Evolutionary conservation across 495 filamentous ascomycete species (phyloP), one percentile per base, ranked within the genome.

Genomic region (Bacidia gigantensis): DNA sequence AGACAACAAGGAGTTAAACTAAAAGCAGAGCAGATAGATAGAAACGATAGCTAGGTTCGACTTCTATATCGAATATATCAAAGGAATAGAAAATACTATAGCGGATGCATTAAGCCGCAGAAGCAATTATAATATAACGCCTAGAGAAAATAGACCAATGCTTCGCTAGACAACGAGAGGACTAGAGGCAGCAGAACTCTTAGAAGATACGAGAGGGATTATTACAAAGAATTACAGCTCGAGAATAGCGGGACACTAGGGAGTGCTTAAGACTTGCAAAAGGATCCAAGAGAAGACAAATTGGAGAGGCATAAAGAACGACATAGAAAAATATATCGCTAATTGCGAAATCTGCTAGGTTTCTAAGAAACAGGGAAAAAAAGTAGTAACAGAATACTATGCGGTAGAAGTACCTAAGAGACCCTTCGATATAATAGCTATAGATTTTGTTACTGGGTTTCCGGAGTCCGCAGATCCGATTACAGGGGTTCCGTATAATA

Each of bases 151-250:
- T 7, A 5, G 29, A 35, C 29, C 29, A 35, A 35, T 35, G 29
- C 29, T 35, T 7, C 14, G 14, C 5, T 7, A 14, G 14, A 35
- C 29, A 35, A 14, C 5, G 14, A 3, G 5, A 46, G 5, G 43
- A 46, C 23, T 46, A 5, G 29, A 35, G 14, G 14, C 5, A 7
- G 14, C 14, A 5, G 14, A 35, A 7, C 5, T 35, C 5, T 7
- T 14, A 21, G 23, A 46, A 11, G 43, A 2, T 12, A 1, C 14
- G 11, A 46, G 21, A 21, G 10, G 21, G 11, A 21, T 46, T 21
- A 46, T 46, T 21, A 46, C n/a, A 24, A 46, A 46, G n/a, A 24
- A 46, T 46, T 46, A 46, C 24, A 24, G n/a, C 24, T 21, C 21
- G 7, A 24, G n/a, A 46, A 24, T 46, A 46, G 25, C 24, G n/a